Evolutionary conservation across 768 basidiomycete genomes (phyloP), one percentile per base, ranked within the genome.

Genomic region (Termitomyces sp.): DNA sequence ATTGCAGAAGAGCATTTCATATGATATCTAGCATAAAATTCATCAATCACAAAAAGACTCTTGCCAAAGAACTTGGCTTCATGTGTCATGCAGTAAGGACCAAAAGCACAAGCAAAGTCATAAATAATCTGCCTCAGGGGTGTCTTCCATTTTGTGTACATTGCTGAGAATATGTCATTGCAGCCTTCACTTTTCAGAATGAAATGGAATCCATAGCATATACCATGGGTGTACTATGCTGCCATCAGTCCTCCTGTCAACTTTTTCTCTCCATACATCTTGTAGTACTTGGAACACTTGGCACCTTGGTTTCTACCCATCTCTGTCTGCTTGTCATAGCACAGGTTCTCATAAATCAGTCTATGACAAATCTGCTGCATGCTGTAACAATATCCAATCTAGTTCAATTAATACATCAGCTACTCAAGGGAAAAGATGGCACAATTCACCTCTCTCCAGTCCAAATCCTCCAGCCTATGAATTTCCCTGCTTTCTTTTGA

Each of bases 181-280:
- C 61, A 39, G 3, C 65, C 65, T 40, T 66, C 58, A 30, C 60
- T 57, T 7, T 37, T 30, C 1, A 63, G 60, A 26, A 66, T 62
- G 47, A 56, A 65, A 32, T 67, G 62, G 36, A 64, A 67, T 0
- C 66, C 64, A 61, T 67, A 67, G 56, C n/a, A n/a, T n/a, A n/a
- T n/a, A n/a, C n/a, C n/a, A n/a, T n/a, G n/a, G n/a, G n/a, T n/a
- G n/a, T n/a, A 67, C 67, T 65, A 68, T 1, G 46, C 63, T 13
- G 36, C 50, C 65, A 68, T 66, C 2, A 68, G 63, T 4, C 67
- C 65, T 1, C 67, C 67, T 1, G 65, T 68, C 6, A 66, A 34
- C 2, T 44, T 9, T 30, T 52, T 32, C 34, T 63, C 46, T 1
- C 63, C 63, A 49, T 68, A 68, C n/a, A 60, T 43, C 0, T 46